Evolutionary conservation across 2,329 filamentous ascomycete genomes (phyloP).

Genomic region (Coniella lustricola): DNA sequence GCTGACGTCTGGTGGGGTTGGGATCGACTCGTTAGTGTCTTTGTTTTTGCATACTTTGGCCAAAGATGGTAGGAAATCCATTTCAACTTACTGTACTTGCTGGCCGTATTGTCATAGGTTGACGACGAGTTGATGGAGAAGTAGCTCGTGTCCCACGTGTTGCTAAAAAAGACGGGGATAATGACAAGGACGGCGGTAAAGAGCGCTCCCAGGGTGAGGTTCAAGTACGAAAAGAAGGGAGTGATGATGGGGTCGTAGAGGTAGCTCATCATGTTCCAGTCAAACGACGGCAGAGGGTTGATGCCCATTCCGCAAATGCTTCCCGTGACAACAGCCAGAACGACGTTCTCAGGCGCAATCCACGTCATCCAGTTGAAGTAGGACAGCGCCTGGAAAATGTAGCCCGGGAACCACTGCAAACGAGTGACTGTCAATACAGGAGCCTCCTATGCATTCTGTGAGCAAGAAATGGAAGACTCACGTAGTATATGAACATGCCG

Average conservation of each 20-base stretch:
- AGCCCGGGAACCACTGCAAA: conserved; percentile 41
- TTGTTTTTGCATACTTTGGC: background rate
- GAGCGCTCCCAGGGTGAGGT: conserved; percentile 52
- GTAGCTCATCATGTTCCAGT: conserved; percentile 20
- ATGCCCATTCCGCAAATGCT: conserved; percentile 28
- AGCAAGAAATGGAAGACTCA: background rate
- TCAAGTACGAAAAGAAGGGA: conserved; percentile 53
- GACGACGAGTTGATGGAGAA: conserved; percentile 46
- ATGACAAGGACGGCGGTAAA: conserved; percentile 47
- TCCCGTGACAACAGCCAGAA: conserved; percentile 26
- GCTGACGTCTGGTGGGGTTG: background rate
- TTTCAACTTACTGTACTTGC: conserved; percentile 40
- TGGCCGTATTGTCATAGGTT: conserved; percentile 42
- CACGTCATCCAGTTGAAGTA: conserved; percentile 48
- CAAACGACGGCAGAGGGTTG: conserved; percentile 32
- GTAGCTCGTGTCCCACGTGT: conserved; percentile 26
- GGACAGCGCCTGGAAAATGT: conserved; percentile 38
- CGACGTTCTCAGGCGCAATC: conserved; percentile 38
- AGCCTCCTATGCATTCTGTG: too few relatives aligned
- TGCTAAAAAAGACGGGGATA: conserved; percentile 23
- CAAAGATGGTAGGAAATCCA: too few relatives aligned
- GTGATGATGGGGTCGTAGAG: conserved; percentile 29
- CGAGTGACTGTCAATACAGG: background rate
- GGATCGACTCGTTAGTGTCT: background rate
- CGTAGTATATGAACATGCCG: conserved; percentile 43